Base-by-base conservation (phyloP, 2,329 filamentous ascomycete genomes). In the Orbilia ellipsospora region DNA sequence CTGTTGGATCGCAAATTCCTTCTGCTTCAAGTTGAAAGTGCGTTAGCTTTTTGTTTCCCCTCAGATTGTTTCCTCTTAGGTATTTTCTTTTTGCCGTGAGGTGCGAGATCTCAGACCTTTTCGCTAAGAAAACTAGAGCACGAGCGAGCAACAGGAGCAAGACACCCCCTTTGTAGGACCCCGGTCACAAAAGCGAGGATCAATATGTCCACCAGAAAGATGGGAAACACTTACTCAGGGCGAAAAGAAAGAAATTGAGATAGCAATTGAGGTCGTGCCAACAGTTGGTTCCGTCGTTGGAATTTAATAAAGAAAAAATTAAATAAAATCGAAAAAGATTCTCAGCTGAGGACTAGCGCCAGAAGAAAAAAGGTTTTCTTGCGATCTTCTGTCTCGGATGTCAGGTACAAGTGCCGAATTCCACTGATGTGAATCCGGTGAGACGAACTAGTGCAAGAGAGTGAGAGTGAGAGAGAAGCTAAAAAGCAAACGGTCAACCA, bases 341-440 rank as follows among this genome's bases (percentile, higher is more conserved):
- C 48, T 6, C 20, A 20, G 20, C 31, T 36, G 31, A 36, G 10
- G 31, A 10, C 31, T 36, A n/a, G 15, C 13, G 44, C 44, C 6
- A 48, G 15, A 48, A 48, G 44, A 48, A 15, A 12, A 18, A 15
- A 18, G 44, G 15, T 4, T 15, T 15, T 18, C 16, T 23, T 3
- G 18, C 23, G 42, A 61, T 61, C 50, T 62, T 28, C 15, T 64
- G 64, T 75, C 59, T 69, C 66, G 72, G 72, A 63, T 69, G 45
- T 54, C 57, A 69, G 72, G 70, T 64, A 68, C 68, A 28, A 44
- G 56, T 60, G 23, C 54, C 51, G 59, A 51, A 75, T 75, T 75
- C 72, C 72, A 40, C 51, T 50, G 52, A 63, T 13, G 59, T 50
- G 55, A 73, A 67, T 73, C 55, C 57, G 70, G 44, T 48, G 67